These are phyloP conservation scores for Quercus tomentella DNA, from an alignment of 331 rosid species.

Conservation along the genomic window DNA sequence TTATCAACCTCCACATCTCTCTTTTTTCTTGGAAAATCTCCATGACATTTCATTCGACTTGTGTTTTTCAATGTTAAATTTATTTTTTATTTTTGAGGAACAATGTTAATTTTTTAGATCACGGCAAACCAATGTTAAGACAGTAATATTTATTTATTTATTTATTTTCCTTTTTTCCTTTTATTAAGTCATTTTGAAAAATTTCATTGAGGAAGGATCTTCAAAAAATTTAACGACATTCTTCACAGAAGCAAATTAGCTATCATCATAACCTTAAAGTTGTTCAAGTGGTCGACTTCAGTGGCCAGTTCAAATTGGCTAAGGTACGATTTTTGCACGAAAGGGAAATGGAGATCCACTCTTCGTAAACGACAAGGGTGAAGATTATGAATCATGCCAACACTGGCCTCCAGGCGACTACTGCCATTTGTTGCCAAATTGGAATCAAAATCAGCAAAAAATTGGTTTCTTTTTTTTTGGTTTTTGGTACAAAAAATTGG, in stretches of 20 bases:
- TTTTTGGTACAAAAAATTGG: not conserved
- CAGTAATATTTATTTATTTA: too few species aligned
- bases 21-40: too few species aligned
- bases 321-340: slow-evolving; percentile 22
- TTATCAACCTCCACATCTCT: too few species aligned
- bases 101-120: too few species aligned
- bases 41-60: too few species aligned
- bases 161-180: too few species aligned
- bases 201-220: too few species aligned
- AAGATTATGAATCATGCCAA: slow-evolving; percentile 25
- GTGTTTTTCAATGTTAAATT: too few species aligned
- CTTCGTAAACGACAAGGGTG: slow-evolving; percentile 37
- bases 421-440: slow-evolving; percentile 12
- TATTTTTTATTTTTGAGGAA: too few species aligned
- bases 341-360: slow-evolving; percentile 45
- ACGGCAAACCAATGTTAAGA: too few species aligned
- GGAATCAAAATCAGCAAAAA: not conserved
- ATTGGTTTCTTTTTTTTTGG: not conserved
- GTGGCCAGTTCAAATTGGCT: not conserved
- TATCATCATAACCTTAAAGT: slow-evolving; percentile 57
- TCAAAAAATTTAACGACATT: too few species aligned
- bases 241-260: slow-evolving; percentile 44
- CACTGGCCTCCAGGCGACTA: slow-evolving; percentile 17
- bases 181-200: too few species aligned
- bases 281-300: slow-evolving; percentile 9